phyloP scores from a whole-genome alignment of 2,329 filamentous ascomycete species.

The Aspergillus persii region DNA sequence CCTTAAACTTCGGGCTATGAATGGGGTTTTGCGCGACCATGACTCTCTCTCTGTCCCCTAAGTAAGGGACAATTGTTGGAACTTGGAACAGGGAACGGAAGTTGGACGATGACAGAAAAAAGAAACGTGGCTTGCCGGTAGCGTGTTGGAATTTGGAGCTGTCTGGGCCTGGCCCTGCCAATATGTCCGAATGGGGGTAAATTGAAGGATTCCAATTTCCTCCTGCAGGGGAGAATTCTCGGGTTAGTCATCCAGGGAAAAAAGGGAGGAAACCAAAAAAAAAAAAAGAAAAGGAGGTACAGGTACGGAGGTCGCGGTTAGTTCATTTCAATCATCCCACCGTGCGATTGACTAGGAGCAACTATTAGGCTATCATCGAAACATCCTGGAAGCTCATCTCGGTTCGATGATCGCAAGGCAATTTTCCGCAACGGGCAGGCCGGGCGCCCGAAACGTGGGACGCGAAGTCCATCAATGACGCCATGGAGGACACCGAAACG shows the following conservation, averaged over 20 bases:
- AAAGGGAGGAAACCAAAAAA: background rate
- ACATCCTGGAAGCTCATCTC: constrained; percentile 8
- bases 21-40: constrained; percentile 12
- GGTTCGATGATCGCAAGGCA: constrained; percentile 14
- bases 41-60: no score
- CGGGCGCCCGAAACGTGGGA: constrained; percentile 28
- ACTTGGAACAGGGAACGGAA: background rate
- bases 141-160: background rate
- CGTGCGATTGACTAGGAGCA: background rate
- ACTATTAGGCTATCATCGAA: background rate
- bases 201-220: background rate
- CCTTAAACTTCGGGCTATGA: background rate
- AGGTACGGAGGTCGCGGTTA: background rate
- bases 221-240: background rate
- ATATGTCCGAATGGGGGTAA: background rate
- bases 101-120: background rate
- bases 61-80: constrained; percentile 12
- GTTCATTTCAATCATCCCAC: background rate
- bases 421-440: constrained; percentile 22
- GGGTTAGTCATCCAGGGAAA: background rate
- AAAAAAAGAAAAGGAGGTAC: background rate
- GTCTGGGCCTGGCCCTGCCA: background rate
- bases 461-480: constrained; percentile 32
- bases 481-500: constrained; percentile 13
- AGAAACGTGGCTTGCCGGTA: constrained; percentile 9